Evolutionary conservation across 2,329 filamentous ascomycete genomes (phyloP).

Genomic region (Colletotrichum australisinense): DNA sequence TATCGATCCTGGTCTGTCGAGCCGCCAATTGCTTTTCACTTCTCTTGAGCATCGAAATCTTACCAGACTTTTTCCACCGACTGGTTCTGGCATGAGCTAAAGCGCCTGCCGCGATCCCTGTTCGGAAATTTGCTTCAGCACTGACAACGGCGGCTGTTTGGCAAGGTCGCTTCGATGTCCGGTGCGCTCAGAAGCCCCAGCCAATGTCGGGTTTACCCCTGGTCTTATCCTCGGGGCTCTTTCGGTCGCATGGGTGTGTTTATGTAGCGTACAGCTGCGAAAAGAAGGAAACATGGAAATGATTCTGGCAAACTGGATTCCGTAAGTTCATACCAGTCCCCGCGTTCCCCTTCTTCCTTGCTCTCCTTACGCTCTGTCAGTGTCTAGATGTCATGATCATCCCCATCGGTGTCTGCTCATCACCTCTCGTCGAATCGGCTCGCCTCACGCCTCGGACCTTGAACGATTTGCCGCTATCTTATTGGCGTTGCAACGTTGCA

Average conservation of each 20-base stretch:
- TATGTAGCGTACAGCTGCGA: not conserved
- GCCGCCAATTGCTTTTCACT: slow-evolving; percentile 2
- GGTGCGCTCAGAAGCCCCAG: slow-evolving; percentile 3
- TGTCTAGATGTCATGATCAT: slow-evolving; percentile 15
- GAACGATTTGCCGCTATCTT: slow-evolving; percentile 20
- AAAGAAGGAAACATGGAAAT: not conserved
- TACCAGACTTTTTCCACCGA: slow-evolving; percentile 15
- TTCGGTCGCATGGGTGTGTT: not conserved
- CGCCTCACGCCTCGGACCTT: not conserved
- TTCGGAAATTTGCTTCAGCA: slow-evolving; percentile 23
- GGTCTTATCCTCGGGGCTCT: not conserved
- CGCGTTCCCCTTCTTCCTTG: not conserved
- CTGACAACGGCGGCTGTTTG: slow-evolving; percentile 3
- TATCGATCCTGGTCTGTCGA: slow-evolving; percentile 17
- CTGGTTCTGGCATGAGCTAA: slow-evolving; percentile 4
- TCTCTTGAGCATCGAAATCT: not conserved
- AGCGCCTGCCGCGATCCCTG: slow-evolving; percentile 9
- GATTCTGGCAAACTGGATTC: not conserved
- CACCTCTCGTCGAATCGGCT: slow-evolving; percentile 14
- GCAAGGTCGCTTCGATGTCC: slow-evolving; percentile 11
- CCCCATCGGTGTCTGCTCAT: not conserved
- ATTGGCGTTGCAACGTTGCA: slow-evolving; percentile 35
- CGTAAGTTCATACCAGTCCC: not conserved
- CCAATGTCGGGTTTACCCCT: not conserved
- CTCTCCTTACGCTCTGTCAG: not conserved